Evolutionary conservation across 208 protist species (phyloP).

Genomic region (Crithidia mellificae): DNA sequence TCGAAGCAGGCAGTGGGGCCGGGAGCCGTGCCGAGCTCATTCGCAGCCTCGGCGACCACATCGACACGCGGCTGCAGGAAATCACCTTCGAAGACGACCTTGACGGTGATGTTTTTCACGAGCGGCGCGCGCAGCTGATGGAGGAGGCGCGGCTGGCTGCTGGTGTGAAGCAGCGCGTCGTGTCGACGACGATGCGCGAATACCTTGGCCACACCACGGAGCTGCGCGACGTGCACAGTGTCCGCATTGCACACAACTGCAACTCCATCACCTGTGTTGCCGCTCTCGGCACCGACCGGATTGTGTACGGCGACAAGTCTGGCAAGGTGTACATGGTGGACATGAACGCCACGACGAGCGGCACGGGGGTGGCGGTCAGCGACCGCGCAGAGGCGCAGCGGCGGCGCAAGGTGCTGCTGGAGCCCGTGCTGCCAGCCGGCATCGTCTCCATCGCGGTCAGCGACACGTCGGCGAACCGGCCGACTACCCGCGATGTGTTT

Average conservation of each 20-base stretch:
- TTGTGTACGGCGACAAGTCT: constrained; percentile 87
- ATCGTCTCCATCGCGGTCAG: constrained; percentile 80
- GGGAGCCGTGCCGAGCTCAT: constrained; percentile 47
- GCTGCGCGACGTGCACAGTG: constrained; percentile 24
- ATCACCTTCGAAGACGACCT: constrained; percentile 76
- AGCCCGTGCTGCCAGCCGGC: constrained; percentile 56
- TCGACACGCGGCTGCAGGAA: constrained; percentile 83
- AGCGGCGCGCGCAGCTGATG: constrained; percentile 63
- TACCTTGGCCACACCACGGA: constrained; percentile 38
- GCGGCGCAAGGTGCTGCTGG: constrained; percentile 57
- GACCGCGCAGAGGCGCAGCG: constrained; percentile 24
- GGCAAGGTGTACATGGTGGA: constrained; percentile 76
- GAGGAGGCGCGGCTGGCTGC: constrained; percentile 81
- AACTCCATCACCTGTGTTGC: constrained; percentile 86
- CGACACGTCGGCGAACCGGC: constrained; percentile 67
- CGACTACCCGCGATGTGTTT: constrained; percentile 68
- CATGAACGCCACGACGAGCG: constrained; percentile 30
- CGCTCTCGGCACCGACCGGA: constrained; percentile 53
- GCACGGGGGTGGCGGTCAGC: constrained; percentile 12
- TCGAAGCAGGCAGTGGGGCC: constrained; percentile 27
- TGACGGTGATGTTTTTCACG: constrained; percentile 76
- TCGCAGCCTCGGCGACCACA: constrained; percentile 72
- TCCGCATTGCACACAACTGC: constrained; percentile 83
- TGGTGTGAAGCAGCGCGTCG: constrained; percentile 69
- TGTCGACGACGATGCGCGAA: constrained; percentile 45